Evolutionary conservation across 1,284 basidiomycete genomes (phyloP).

Genomic region (Lentinula novae-zelandiae): DNA sequence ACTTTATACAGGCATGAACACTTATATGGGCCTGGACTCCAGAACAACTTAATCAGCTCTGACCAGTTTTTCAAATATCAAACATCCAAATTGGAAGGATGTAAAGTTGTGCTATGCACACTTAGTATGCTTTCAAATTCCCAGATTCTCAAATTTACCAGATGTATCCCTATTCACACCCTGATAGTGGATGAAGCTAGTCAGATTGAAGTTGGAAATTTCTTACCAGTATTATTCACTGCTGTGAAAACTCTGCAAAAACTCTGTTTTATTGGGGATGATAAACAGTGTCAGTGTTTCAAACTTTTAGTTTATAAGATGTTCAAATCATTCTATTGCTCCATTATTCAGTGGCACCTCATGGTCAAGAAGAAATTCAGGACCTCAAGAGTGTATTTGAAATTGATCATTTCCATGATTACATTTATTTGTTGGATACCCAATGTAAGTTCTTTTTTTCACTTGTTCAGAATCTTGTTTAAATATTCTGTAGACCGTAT

Average conservation of each 20-base stretch:
- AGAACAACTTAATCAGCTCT: constrained; percentile 47
- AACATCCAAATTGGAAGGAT: constrained; percentile 29
- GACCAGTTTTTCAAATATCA: constrained; percentile 30
- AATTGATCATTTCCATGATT: constrained; percentile 38
- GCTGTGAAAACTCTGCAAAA: constrained; percentile 48
- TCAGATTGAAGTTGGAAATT: constrained; percentile 62
- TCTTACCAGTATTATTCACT: constrained; percentile 41
- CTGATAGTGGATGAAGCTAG: constrained; percentile 66
- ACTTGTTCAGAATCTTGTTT: neutral
- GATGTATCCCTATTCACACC: constrained; percentile 40
- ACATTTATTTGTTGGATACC: constrained; percentile 47
- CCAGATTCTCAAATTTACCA: constrained; percentile 32
- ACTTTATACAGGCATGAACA: constrained; percentile 65
- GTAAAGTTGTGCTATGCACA: constrained; percentile 65
- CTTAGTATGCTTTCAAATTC: constrained; percentile 63
- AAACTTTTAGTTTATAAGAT: constrained; percentile 1
- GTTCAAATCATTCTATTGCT: neutral
- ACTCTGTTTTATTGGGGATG: constrained; percentile 70
- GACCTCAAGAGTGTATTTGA: constrained; percentile 60
- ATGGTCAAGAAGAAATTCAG: constrained; percentile 50
- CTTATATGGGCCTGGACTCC: constrained; percentile 44
- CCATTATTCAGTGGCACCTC: constrained; percentile 45
- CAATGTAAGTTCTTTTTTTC: constrained; percentile 39
- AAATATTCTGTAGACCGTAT: constrained; percentile 52
- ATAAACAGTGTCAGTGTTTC: constrained; percentile 60